Base-by-base conservation (phyloP, 495 filamentous ascomycete species). In the Neurospora africana region DNA sequence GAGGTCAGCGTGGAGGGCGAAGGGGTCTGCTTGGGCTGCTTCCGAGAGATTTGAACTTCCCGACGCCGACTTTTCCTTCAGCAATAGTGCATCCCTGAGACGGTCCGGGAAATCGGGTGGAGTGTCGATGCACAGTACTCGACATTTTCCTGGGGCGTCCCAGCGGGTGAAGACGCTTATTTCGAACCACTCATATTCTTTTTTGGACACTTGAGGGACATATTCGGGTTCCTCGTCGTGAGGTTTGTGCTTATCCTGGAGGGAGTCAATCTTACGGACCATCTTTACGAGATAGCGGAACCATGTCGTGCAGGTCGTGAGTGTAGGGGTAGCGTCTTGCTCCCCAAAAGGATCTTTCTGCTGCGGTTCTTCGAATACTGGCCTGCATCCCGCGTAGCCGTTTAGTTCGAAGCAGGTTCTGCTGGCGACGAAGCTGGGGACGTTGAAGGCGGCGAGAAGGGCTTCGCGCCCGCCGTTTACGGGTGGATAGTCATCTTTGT, bases 401-500 rank as follows among this genome's bases (percentile, higher is more conserved):
- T 76, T 78, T 4, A 78, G 17, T 40, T 78, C 76, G 36, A 78
- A 76, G 53, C 76, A 78, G 15, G 76, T 76, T 19, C 73, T 43
- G 36, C 68, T 73, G 23, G 71, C 74, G n/a, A 78, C 69, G 38
- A 73, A 78, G 10, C 19, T 10, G n/a, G 76, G 76, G 36, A 78
- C 76, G 43, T 73, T 68, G 71, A 78, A 76, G 27, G 74, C 69
- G 11, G 68, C 70, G 2, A 78, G 74, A 13, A 76, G 53, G 19
- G 36, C 58, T 41, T 76, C 72, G 11, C 76, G 72, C 7, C 68
- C 53, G 5, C 41, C 69, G 8, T 67, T 70, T 3, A 61, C 21
- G 17, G 41, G 68, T 10, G 71, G 72, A 9, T 78, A 76, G 68
- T 76, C 58, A 7, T 15, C 2, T 4, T 15, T 43, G 36, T 70